Percentiles rank a stretch among this genome's conserved stretches.
These are phyloP conservation scores for Stygiomarasmius scandens DNA, from an alignment of 1,284 basidiomycete genomes.

Conservation along the genomic window DNA sequence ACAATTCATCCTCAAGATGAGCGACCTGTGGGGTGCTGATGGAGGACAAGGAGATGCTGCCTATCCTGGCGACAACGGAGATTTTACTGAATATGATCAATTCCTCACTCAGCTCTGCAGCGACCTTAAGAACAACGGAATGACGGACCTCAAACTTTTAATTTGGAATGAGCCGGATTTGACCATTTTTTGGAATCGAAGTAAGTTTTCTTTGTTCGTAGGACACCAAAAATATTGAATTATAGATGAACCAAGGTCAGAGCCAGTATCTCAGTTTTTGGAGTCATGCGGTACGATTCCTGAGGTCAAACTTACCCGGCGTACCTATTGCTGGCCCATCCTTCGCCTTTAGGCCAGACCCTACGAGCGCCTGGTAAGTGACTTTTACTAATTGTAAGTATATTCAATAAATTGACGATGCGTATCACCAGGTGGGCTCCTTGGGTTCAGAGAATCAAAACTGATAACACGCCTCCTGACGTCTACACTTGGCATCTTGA, in stretches of 20 bases:
- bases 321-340: constrained; percentile 22
- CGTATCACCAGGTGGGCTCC: constrained; percentile 19
- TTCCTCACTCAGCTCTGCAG: constrained; percentile 21
- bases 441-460: constrained; percentile 18
- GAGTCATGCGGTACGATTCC: constrained; percentile 18
- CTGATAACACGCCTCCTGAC: constrained; percentile 20
- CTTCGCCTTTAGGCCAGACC: constrained; percentile 13
- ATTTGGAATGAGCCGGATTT: constrained; percentile 27
- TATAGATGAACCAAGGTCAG: constrained; percentile 6
- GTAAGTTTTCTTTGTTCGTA: constrained; percentile 13
- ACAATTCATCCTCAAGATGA: constrained; percentile 24
- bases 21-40: constrained; percentile 25
- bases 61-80: constrained; percentile 20
- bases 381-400: neutral
- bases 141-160: constrained; percentile 23
- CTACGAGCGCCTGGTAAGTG: constrained; percentile 16
- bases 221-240: neutral
- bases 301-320: too few relatives aligned
- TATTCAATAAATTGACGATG: neutral
- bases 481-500: constrained; percentile 25
- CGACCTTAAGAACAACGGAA: constrained; percentile 24
- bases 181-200: constrained; percentile 19
- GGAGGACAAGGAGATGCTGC: constrained; percentile 19
- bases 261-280: constrained; percentile 21
- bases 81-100: constrained; percentile 20